Percentiles rank a stretch among this genome's conserved stretches.
Conservation (phyloP, 1,284 basidiomycete species). For the Austroboletus niveus region DNA sequence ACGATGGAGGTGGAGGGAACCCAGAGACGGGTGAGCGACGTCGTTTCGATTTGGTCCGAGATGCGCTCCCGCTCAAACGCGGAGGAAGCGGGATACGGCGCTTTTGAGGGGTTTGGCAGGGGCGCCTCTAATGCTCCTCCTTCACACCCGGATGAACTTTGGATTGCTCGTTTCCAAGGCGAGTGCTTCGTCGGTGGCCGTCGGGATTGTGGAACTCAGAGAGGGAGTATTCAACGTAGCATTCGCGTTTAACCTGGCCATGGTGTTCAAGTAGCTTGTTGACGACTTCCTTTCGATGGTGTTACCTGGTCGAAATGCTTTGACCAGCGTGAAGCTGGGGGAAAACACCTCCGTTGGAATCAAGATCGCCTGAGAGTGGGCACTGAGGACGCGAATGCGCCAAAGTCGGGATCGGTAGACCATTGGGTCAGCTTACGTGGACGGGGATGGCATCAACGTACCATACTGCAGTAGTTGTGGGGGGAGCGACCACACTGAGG, state of each 20-base stretch:
- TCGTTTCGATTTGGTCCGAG: slow-evolving; percentile 12
- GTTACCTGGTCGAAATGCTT: slow-evolving; percentile 56
- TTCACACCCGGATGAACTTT: slow-evolving; percentile 2
- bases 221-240: background rate
- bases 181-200: slow-evolving; percentile 16
- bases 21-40: slow-evolving; percentile 6
- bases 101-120: slow-evolving; percentile 3
- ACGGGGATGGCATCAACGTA: slow-evolving; percentile 1
- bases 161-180: slow-evolving; percentile 18
- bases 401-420: slow-evolving; percentile 53
- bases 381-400: slow-evolving; percentile 71
- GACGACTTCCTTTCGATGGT: slow-evolving; percentile 50
- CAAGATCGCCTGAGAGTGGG: slow-evolving; percentile 40
- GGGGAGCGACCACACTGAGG: slow-evolving; percentile 37
- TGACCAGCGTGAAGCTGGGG: slow-evolving; percentile 36
- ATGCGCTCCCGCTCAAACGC: slow-evolving; percentile 18
- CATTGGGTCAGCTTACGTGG: slow-evolving; percentile 10
- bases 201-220: background rate
- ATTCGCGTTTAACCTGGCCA: background rate
- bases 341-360: background rate
- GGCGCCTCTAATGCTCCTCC: slow-evolving; percentile 17
- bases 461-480: slow-evolving; percentile 18
- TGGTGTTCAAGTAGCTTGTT: slow-evolving; percentile 63
- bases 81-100: slow-evolving; percentile 23
- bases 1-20: slow-evolving; percentile 2